A percentile compares a stretch with the other conserved stretches of the same genome.
phyloP scores from a whole-genome alignment of 129 eudicot species.

The Centaurea solstitialis region DNA sequence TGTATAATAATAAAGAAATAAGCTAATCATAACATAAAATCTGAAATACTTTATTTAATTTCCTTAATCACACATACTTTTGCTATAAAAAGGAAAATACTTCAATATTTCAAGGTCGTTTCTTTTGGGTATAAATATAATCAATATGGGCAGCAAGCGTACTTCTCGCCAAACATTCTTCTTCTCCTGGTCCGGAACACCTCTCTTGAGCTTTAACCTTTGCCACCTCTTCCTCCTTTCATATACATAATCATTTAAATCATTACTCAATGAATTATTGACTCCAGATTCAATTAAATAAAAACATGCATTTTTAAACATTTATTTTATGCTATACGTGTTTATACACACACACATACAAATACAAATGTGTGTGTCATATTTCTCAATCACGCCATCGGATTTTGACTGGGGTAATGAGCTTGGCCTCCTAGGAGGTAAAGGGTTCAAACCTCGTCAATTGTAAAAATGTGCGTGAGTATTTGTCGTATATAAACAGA shows the following conservation, averaged over 20 bases:
- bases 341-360: background rate
- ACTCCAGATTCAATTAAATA: background rate
- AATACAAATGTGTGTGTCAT: background rate
- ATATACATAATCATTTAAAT: constrained; percentile 1
- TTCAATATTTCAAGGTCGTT: constrained; percentile 29
- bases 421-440: background rate
- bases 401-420: background rate
- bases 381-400: background rate
- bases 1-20: background rate
- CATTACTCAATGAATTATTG: background rate
- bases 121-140: constrained; percentile 68
- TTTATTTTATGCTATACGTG: background rate
- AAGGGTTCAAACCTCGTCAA: background rate
- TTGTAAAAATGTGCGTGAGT: background rate
- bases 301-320: background rate
- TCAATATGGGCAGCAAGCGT: constrained; percentile 60
- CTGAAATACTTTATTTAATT: background rate
- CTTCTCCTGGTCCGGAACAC: constrained; percentile 59
- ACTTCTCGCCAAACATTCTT: constrained; percentile 75
- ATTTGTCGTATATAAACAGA: background rate
- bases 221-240: constrained; percentile 36
- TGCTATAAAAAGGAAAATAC: background rate
- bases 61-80: constrained; percentile 14
- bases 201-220: constrained; percentile 38
- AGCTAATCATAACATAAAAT: background rate